A percentile compares a stretch with the other conserved stretches of the same genome.
Evolutionary conservation across 495 filamentous ascomycete species (phyloP).

Genomic region (Penicillium silybi): DNA sequence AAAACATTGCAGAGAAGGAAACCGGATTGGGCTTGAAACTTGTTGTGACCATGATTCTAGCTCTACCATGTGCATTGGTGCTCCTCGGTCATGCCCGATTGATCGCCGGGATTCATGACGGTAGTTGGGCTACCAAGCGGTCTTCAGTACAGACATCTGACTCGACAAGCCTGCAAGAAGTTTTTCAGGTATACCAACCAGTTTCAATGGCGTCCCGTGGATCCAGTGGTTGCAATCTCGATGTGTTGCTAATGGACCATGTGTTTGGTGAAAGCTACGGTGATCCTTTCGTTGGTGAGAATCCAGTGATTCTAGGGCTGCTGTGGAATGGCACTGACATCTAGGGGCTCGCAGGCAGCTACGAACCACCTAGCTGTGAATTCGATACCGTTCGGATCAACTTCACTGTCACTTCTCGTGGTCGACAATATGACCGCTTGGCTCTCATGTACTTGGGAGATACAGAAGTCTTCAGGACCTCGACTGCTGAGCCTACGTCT

Average conservation of each 20-base stretch:
- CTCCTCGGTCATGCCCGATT: not conserved
- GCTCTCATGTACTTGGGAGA: slow-evolving; percentile 78
- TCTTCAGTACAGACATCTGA: slow-evolving; percentile 1
- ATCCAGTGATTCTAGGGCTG: not conserved
- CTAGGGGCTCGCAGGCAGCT: slow-evolving; percentile 47
- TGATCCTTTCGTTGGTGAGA: slow-evolving; percentile 70
- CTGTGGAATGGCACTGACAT: not conserved
- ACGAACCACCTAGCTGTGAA: slow-evolving; percentile 62
- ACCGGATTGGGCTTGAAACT: not conserved
- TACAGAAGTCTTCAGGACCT: slow-evolving; percentile 79
- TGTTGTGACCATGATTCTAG: not conserved
- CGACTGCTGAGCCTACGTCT: slow-evolving; percentile 74
- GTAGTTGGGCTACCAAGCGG: not conserved
- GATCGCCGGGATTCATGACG: not conserved
- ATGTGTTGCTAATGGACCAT: slow-evolving; percentile 62
- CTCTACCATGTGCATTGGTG: not conserved
- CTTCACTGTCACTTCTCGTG: slow-evolving; percentile 70
- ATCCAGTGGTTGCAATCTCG: slow-evolving; percentile 41
- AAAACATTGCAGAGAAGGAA: not conserved
- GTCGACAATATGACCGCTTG: slow-evolving; percentile 76
- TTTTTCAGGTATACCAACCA: slow-evolving; percentile 69
- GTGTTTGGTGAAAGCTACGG: slow-evolving; percentile 76
- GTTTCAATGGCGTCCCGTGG: slow-evolving; percentile 43
- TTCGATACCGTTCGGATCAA: slow-evolving; percentile 83
- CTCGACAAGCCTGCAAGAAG: slow-evolving; percentile 39